A percentile compares a stretch with the other conserved stretches of the same genome.
phyloP scores from a whole-genome alignment of 495 filamentous ascomycete species.

The Neurospora sp. region DNA sequence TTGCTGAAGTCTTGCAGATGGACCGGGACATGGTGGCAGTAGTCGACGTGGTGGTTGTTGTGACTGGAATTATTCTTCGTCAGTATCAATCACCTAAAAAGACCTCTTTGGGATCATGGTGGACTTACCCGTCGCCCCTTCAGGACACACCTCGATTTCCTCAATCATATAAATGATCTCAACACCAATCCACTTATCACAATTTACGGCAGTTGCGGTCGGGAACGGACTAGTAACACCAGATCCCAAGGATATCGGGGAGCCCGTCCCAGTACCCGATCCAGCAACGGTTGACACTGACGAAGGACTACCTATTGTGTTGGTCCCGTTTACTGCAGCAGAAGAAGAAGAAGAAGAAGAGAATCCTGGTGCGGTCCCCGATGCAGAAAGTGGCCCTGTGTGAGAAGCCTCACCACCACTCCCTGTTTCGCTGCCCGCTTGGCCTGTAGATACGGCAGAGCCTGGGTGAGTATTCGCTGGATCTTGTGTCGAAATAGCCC shows the following conservation, averaged over 20 bases:
- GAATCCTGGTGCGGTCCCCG: background rate
- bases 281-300: background rate
- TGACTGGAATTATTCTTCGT: conserved; percentile 9
- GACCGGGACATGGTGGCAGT: conserved; percentile 24
- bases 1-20: conserved; percentile 28
- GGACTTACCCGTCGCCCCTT: conserved; percentile 16
- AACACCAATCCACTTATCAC: conserved; percentile 26
- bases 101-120: background rate
- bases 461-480: background rate
- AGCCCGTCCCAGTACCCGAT: background rate
- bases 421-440: background rate
- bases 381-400: background rate
- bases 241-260: background rate
- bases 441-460: background rate
- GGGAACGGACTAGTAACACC: background rate
- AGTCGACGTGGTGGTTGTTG: conserved; percentile 11
- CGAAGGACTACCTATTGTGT: background rate
- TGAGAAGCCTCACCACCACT: background rate
- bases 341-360: background rate
- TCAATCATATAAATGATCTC: conserved; percentile 28
- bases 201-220: conserved; percentile 7
- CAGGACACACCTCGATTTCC: conserved; percentile 22
- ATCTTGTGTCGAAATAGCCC: background rate
- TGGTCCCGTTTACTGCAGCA: background rate
- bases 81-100: background rate